Percentiles rank a stretch among this genome's conserved stretches.
Evolutionary conservation across 169 alveolate species (phyloP).

Genomic region (Plasmodium coatneyi): DNA sequence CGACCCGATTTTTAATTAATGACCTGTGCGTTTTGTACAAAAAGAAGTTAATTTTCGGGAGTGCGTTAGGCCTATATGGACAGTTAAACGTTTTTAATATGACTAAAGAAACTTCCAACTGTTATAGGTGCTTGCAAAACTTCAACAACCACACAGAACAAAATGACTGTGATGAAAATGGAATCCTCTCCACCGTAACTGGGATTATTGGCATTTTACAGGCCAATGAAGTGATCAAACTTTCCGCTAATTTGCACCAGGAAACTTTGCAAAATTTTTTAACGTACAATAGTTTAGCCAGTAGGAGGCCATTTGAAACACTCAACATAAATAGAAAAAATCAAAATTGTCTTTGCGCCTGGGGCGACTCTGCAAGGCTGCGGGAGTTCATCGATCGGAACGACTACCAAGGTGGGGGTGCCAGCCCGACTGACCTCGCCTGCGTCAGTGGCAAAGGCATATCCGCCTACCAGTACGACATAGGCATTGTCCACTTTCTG

Average conservation of each 20-base stretch:
- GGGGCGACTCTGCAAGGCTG: background rate
- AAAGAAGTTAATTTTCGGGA: conserved; percentile 81
- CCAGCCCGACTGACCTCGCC: background rate
- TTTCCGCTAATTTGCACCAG: conserved; percentile 73
- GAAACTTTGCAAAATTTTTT: conserved; percentile 76
- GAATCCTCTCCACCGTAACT: conserved; percentile 83
- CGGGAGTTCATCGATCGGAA: conserved; percentile 20
- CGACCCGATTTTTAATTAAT: conserved; percentile 81
- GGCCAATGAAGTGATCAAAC: conserved; percentile 83
- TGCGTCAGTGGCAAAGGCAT: conserved; percentile 22
- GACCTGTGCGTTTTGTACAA: conserved; percentile 81
- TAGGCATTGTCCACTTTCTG: conserved; percentile 55
- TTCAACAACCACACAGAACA: conserved; percentile 52
- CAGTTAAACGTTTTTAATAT: conserved; percentile 81
- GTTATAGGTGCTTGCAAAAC: conserved; percentile 81
- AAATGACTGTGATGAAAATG: conserved; percentile 81
- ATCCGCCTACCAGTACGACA: conserved; percentile 43
- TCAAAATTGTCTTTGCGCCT: conserved; percentile 72
- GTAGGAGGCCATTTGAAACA: conserved; percentile 77
- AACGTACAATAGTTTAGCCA: conserved; percentile 75
- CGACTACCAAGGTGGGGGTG: background rate
- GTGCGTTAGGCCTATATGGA: conserved; percentile 83
- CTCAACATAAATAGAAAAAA: conserved; percentile 75
- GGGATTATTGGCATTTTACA: conserved; percentile 84
- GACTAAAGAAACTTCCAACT: conserved; percentile 51